A percentile compares a stretch with the other conserved stretches of the same genome.
Conservation (phyloP, 371 early-diverging fungal genomes). For the Lichtheimia hyalospora region DNA sequence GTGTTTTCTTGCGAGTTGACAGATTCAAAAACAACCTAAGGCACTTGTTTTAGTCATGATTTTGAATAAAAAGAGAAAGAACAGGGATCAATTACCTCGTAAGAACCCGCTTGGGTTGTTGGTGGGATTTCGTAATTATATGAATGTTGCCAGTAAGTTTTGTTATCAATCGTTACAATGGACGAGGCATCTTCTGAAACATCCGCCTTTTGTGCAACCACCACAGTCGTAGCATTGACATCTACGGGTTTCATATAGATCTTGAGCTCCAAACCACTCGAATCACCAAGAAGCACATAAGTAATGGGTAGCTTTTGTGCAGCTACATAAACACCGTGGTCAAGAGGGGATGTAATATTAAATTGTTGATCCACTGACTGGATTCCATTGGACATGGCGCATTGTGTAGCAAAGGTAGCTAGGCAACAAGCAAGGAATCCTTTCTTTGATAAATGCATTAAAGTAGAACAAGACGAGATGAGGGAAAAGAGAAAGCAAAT, state of each 20-base stretch:
- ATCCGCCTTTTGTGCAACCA: constrained; percentile 23
- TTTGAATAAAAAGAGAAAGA: background rate
- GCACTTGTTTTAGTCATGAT: background rate
- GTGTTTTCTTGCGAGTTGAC: constrained; percentile 19
- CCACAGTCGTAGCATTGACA: constrained; percentile 9
- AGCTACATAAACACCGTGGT: constrained; percentile 25
- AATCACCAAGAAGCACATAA: constrained; percentile 18
- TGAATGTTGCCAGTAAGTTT: constrained; percentile 23
- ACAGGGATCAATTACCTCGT: constrained; percentile 13
- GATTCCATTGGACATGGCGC: background rate
- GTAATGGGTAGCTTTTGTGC: constrained; percentile 27
- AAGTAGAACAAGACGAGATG: background rate
- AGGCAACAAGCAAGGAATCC: too few relatives aligned
- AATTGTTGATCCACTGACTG: constrained; percentile 13
- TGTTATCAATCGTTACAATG: constrained; percentile 12
- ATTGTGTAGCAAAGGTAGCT: background rate
- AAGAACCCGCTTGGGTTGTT: constrained; percentile 15
- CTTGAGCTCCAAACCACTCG: constrained; percentile 16
- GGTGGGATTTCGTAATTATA: constrained; percentile 21
- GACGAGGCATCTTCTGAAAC: constrained; percentile 20
- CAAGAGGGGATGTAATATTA: constrained; percentile 23
- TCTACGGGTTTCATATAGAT: constrained; percentile 17
- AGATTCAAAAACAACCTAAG: constrained; percentile 23
- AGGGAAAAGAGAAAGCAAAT: background rate
- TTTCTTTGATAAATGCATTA: background rate